Conservation (phyloP, 2,329 filamentous ascomycete species). For the Diaporthe vaccinii region DNA sequence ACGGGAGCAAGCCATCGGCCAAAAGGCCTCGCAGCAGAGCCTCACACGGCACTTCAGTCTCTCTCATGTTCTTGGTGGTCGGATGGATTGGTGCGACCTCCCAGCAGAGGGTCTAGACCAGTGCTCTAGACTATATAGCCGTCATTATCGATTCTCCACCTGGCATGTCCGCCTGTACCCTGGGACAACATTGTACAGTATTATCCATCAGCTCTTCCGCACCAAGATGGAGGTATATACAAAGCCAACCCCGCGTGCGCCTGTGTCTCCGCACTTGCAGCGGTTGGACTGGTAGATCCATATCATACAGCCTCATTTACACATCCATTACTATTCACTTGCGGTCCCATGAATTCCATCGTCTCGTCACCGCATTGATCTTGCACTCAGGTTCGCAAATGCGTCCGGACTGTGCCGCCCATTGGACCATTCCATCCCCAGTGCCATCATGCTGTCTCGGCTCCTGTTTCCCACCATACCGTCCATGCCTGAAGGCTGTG, state of each 20-base stretch:
- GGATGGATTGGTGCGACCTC: neutral
- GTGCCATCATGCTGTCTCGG: conserved; percentile 79
- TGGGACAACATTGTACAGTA: conserved; percentile 35
- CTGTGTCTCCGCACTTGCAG: conserved; percentile 8
- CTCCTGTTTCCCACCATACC: conserved; percentile 63
- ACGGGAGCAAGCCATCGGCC: neutral
- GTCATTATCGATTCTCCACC: conserved; percentile 1
- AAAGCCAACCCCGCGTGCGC: conserved; percentile 17
- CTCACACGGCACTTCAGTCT: conserved; percentile 7
- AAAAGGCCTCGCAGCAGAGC: conserved; percentile 25
- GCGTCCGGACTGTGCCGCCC: conserved; percentile 85
- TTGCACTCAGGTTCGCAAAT: conserved; percentile 80
- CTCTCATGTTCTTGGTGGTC: neutral
- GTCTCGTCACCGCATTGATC: conserved; percentile 58
- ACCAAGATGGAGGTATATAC: conserved; percentile 12
- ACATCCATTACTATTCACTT: conserved; percentile 10
- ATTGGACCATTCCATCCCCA: conserved; percentile 75
- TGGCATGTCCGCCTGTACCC: neutral
- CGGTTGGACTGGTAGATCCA: conserved; percentile 10
- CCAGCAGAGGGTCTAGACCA: conserved; percentile 4
- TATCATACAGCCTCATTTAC: conserved; percentile 25
- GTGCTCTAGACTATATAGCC: neutral
- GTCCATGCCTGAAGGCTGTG: conserved; percentile 40
- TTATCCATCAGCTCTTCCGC: conserved; percentile 8
- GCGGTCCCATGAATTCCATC: conserved; percentile 14